Evolutionary conservation across 2,329 filamentous ascomycete genomes (phyloP).

Genomic region (Ceratocystis huliohia): DNA sequence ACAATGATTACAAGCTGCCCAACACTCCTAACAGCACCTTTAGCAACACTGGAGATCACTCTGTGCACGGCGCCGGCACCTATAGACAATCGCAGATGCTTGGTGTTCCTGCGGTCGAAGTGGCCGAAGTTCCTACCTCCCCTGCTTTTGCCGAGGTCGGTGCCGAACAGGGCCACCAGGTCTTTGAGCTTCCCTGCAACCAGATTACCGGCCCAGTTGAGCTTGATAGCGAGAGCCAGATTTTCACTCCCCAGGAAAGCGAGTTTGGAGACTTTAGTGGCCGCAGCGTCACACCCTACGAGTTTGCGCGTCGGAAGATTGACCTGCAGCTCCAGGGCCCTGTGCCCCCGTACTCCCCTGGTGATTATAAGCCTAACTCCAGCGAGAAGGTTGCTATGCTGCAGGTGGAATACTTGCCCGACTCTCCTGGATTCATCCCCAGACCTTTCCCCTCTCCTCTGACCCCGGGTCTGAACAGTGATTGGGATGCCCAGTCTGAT

Average conservation of each 20-base stretch:
- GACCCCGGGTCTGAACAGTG: conserved; percentile 2
- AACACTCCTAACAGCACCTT: conserved; percentile 25
- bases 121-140: conserved; percentile 16
- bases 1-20: conserved; percentile 22
- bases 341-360: conserved; percentile 38
- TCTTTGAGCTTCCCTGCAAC: conserved; percentile 40
- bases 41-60: conserved; percentile 30
- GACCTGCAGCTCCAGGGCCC: conserved; percentile 40
- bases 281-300: conserved; percentile 36
- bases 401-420: conserved; percentile 19
- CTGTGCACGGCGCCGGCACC: conserved; percentile 24
- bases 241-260: not conserved
- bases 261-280: conserved; percentile 30
- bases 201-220: conserved; percentile 30
- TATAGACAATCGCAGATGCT: not conserved
- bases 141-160: conserved; percentile 29
- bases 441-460: conserved; percentile 21
- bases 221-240: conserved; percentile 31
- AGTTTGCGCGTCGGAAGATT: conserved; percentile 38
- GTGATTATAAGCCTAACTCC: conserved; percentile 21
- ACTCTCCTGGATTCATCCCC: conserved; percentile 17
- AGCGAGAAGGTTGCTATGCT: conserved; percentile 15
- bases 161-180: conserved; percentile 35
- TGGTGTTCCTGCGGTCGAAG: conserved; percentile 20
- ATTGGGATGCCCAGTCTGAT: conserved; percentile 9